phyloP scores from a whole-genome alignment of 1,284 basidiomycete species.

The Ceratobasidium sp. region DNA sequence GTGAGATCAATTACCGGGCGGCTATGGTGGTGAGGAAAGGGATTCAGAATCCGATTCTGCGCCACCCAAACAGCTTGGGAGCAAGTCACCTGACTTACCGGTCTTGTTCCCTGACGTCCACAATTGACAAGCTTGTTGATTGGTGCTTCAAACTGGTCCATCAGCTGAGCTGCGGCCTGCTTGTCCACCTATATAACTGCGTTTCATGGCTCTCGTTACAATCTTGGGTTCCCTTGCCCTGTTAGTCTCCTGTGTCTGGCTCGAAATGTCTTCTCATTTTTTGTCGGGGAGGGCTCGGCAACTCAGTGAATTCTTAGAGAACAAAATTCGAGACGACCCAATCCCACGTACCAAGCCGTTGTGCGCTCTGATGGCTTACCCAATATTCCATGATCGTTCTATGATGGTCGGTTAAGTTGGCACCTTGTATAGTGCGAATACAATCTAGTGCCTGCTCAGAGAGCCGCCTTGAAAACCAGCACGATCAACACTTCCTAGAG shows the following conservation, averaged over 20 bases:
- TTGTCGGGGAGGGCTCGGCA: slow-evolving; percentile 82
- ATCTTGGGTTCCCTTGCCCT: slow-evolving; percentile 84
- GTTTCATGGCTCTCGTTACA: slow-evolving; percentile 88
- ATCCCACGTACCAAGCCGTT: slow-evolving; percentile 61
- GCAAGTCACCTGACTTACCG: not conserved
- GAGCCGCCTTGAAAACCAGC: slow-evolving; percentile 86
- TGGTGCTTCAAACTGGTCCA: not conserved
- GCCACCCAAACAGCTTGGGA: slow-evolving; percentile 10
- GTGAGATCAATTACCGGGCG: not conserved
- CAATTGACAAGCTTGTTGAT: too few relatives aligned
- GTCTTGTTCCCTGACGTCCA: too few relatives aligned
- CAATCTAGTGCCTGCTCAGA: slow-evolving; percentile 62
- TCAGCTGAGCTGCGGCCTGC: not conserved
- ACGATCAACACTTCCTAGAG: slow-evolving; percentile 87
- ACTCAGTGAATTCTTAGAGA: slow-evolving; percentile 73
- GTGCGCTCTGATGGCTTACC: slow-evolving; percentile 85
- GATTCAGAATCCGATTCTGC: too few relatives aligned
- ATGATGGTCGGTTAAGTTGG: slow-evolving; percentile 76
- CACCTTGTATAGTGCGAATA: not conserved
- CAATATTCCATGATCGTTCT: slow-evolving; percentile 74
- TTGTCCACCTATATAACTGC: not conserved
- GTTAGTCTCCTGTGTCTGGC: not conserved
- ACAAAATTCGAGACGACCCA: slow-evolving; percentile 65
- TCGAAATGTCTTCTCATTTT: slow-evolving; percentile 2
- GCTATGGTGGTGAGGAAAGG: not conserved